A percentile compares a stretch with the other conserved stretches of the same genome.
These are phyloP conservation scores for Kernera saxatilis DNA, from an alignment of 345 rosid genomes.

Conservation along the genomic window DNA sequence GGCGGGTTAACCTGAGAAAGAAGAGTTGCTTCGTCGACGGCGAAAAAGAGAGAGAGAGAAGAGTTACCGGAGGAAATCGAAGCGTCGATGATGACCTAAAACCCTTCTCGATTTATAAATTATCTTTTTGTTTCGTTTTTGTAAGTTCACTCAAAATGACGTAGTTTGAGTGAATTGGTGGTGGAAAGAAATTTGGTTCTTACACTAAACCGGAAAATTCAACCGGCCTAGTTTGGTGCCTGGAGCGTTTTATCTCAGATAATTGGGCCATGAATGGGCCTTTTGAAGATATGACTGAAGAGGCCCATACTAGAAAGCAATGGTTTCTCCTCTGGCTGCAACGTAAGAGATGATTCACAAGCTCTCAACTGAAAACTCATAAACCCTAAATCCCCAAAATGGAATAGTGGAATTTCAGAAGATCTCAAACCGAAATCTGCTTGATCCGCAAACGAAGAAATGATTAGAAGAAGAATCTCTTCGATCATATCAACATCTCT, in stretches of 20 bases:
- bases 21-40: neutral
- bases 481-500: slow-evolving; percentile 43
- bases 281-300: neutral
- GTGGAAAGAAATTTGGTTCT: neutral
- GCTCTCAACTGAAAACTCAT: slow-evolving; percentile 11
- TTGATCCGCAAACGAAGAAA: slow-evolving; percentile 15
- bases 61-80: slow-evolving; percentile 15
- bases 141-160: neutral
- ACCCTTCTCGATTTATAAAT: neutral
- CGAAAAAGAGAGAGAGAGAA: neutral
- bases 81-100: slow-evolving; percentile 12
- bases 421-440: slow-evolving; percentile 1
- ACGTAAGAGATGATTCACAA: neutral
- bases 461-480: slow-evolving; percentile 51
- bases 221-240: neutral
- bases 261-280: neutral
- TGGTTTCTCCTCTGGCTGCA: too few relatives aligned
- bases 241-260: neutral
- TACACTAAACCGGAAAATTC: neutral
- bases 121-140: neutral
- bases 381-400: slow-evolving; percentile 33
- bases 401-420: neutral
- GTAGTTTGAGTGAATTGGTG: neutral
- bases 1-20: neutral
- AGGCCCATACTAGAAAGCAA: neutral